Conservation (phyloP, 2,329 filamentous ascomycete genomes). For the Colletotrichum godetiae region DNA sequence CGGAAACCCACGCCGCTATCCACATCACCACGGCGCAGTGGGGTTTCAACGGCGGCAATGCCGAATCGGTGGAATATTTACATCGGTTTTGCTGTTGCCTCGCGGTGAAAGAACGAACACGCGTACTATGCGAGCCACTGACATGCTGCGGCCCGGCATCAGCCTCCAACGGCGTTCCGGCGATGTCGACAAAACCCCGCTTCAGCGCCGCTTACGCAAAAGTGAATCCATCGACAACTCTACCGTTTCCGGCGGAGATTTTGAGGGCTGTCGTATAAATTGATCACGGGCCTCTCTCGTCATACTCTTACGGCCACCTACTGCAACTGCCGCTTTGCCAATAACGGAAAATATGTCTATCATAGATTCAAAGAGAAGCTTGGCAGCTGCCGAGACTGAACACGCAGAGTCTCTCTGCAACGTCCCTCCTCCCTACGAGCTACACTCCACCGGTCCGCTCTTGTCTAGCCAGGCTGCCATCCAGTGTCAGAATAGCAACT, state of each 20-base stretch:
- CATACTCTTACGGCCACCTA: not conserved
- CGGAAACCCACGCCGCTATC: not conserved
- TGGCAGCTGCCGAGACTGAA: not conserved
- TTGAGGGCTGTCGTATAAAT: not conserved
- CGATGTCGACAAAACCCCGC: not conserved
- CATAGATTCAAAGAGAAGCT: not conserved
- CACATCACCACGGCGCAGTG: not conserved
- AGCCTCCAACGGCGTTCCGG: conserved; percentile 1
- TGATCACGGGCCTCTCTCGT: not conserved
- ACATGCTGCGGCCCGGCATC: not conserved
- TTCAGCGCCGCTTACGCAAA: not conserved
- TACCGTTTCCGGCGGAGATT: not conserved
- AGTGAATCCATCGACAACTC: not conserved
- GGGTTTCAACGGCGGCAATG: not conserved
- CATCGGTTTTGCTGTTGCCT: not conserved
- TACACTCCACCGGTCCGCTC: conserved; percentile 22
- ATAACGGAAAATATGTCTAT: not conserved
- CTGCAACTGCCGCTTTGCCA: not conserved
- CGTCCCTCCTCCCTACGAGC: conserved; percentile 8
- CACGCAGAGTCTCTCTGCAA: not conserved
- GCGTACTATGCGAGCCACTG: not conserved
- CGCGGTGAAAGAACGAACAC: not conserved
- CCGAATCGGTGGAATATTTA: not conserved
- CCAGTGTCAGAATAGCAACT: not conserved
- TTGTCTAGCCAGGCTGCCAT: conserved; percentile 6